Evolutionary conservation across 768 basidiomycete species (phyloP), one percentile per base, ranked within the genome.

Genomic region (Boletus reticulatus): DNA sequence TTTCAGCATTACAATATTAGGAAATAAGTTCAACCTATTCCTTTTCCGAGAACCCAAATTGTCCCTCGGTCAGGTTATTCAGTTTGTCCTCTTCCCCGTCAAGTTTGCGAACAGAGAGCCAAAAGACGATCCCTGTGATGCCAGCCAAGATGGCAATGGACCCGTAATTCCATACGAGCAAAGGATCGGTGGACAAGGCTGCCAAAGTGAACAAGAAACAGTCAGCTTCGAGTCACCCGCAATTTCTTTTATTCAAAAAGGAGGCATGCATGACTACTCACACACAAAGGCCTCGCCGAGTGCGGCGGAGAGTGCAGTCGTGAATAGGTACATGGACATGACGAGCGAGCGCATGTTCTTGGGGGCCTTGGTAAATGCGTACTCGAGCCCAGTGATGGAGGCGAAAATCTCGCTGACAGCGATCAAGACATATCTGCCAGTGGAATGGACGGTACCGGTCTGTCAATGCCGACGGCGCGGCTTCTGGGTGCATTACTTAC

Each of bases 351-450:
- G 83, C 93, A 94, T 94, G 72, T 89, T 89, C 71, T 77, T 84
- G 13, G 92, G 92, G 17, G 91, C 92, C 72, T 93, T 92, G 31
- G 87, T 89, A 74, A 87, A 93, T n/a, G 89, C 90, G 62, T 92
- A 92, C 69, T 93, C 89, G 55, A 93, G 80, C 11, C 88, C 87
- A 0, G 89, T 92, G 72, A 93, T 89, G 6, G 85, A 85, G 2
- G 88, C 88, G 46, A 91, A 78, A 67, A 93, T 92, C 73, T 92
- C 89, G 65, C 67, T 71, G 53, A 85, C 76, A 1, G 85, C 87
- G 61, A 89, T 78, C 43, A 89, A 72, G 42, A 88, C 69, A 66
- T 89, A 89, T 8, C 83, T 84, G 46, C 43, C 5, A 16, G 29
- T 29, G 29, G 29, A 29, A 29, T 29, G 29, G 3, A 38, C 31